Percentiles rank a stretch among this genome's conserved stretches.
Conservation (phyloP, 371 early-diverging fungal genomes). For the Mortierella sp. region DNA sequence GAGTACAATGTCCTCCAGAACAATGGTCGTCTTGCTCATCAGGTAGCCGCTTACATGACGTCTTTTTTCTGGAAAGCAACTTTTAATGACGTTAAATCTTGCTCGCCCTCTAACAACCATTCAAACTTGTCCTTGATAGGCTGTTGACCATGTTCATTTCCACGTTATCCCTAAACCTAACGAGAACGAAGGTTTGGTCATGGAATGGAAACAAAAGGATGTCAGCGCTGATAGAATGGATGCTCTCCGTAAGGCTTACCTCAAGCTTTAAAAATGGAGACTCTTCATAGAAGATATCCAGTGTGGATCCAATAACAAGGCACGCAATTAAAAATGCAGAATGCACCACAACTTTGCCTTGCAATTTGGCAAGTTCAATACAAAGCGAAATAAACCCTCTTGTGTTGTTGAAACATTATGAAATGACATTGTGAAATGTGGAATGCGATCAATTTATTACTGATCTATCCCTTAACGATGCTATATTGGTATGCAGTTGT, state of each 20-base stretch:
- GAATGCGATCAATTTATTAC: too few relatives aligned
- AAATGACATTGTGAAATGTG: too few relatives aligned
- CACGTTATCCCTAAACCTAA: constrained; percentile 90
- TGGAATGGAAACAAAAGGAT: constrained; percentile 74
- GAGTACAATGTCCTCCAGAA: constrained; percentile 96
- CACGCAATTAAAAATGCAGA: neutral
- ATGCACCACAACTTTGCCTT: neutral
- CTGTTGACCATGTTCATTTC: constrained; percentile 92
- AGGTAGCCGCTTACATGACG: constrained; percentile 52
- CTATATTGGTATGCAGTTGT: too few relatives aligned
- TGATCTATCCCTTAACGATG: too few relatives aligned
- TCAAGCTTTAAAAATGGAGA: constrained; percentile 35
- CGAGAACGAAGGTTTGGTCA: constrained; percentile 74
- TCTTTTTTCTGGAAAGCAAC: neutral
- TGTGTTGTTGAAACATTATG: too few relatives aligned
- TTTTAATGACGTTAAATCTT: too few relatives aligned
- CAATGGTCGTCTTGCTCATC: constrained; percentile 84
- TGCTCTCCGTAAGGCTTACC: constrained; percentile 57
- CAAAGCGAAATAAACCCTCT: too few relatives aligned
- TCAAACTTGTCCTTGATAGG: constrained; percentile 48
- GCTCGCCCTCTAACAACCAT: too few relatives aligned
- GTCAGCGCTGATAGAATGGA: constrained; percentile 64
- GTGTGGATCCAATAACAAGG: neutral
- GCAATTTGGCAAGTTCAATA: neutral
- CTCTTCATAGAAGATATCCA: neutral